phyloP scores from a whole-genome alignment of 2,329 filamentous ascomycete genomes.

The Colletotrichum sp. region DNA sequence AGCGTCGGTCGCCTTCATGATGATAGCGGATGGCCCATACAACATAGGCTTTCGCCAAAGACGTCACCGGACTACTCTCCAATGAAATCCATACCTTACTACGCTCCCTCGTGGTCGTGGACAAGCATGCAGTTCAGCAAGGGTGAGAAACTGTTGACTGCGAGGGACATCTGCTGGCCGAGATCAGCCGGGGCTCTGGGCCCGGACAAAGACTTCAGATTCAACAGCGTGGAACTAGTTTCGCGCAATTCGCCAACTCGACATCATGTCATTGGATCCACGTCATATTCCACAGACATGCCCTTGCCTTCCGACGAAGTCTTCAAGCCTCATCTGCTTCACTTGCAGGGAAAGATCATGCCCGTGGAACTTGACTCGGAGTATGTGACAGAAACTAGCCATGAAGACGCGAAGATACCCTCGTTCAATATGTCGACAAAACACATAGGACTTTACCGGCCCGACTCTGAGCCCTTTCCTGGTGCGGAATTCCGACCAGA shows the following conservation, averaged over 20 bases:
- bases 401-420: accelerated
- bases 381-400: accelerated
- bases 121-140: not conserved
- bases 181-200: accelerated
- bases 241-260: not conserved
- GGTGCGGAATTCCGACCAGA: not conserved
- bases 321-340: not conserved
- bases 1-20: not conserved
- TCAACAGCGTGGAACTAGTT: not conserved
- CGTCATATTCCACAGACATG: not conserved
- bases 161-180: not conserved
- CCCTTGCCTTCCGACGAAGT: not conserved
- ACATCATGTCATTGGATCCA: not conserved
- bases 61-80: not conserved
- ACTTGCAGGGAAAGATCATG: not conserved
- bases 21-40: not conserved
- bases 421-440: not conserved
- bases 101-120: not conserved
- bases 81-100: not conserved
- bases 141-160: not conserved
- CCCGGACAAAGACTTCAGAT: not conserved
- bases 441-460: accelerated
- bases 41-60: not conserved
- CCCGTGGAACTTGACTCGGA: not conserved
- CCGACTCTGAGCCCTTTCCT: accelerated